Conservation (phyloP, 106 monocot species). For the Dioscorea alata region DNA sequence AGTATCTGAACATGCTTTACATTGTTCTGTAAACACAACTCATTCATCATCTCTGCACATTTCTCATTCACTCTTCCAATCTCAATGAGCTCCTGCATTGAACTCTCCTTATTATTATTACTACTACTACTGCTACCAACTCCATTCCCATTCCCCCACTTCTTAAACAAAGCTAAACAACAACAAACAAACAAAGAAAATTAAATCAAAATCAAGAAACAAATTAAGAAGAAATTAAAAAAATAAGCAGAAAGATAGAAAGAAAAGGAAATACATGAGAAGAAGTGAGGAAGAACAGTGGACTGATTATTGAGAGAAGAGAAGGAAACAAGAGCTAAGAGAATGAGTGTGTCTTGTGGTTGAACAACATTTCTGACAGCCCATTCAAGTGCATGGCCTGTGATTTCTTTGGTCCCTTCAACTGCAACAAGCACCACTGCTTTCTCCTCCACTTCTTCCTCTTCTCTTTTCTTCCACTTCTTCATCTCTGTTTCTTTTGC, state of each 20-base stretch:
- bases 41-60: slow-evolving; percentile 22
- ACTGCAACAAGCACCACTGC: slow-evolving; percentile 18
- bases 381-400: slow-evolving; percentile 13
- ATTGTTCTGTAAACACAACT: slow-evolving; percentile 2
- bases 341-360: slow-evolving; percentile 8
- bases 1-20: not conserved
- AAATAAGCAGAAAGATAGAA: not conserved
- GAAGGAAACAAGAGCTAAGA: slow-evolving; percentile 10
- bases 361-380: slow-evolving; percentile 10
- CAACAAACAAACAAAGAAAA: not conserved
- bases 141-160: not conserved
- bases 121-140: too few species aligned
- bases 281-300: not conserved
- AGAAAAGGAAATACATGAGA: slow-evolving; percentile 2
- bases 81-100: not conserved
- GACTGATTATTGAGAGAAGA: not conserved
- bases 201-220: not conserved
- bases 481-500: not conserved
- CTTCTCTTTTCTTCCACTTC: not conserved
- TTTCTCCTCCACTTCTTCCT: not conserved
- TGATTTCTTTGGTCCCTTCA: slow-evolving; percentile 16
- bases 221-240: not conserved
- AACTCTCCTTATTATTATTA: not conserved
- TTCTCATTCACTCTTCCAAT: slow-evolving; percentile 9
- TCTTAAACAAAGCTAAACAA: not conserved